Conservation (phyloP, 2,329 filamentous ascomycete species). For the Knufia petricola region DNA sequence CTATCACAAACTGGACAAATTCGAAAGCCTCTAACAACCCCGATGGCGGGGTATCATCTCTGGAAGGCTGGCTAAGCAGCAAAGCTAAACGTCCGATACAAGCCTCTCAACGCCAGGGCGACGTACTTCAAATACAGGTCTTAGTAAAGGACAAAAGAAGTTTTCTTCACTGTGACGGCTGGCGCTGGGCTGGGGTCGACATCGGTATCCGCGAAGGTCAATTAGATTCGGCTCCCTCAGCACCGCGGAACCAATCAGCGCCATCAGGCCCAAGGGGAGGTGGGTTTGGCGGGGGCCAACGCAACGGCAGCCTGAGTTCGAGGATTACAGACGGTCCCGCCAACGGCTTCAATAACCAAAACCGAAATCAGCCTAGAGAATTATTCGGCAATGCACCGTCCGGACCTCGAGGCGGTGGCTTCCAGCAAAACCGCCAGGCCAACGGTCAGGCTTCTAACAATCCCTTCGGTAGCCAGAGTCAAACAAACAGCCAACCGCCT, state of each 20-base stretch:
- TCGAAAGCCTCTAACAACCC: conserved; percentile 59
- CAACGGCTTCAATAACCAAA: background rate
- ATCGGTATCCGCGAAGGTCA: conserved; percentile 44
- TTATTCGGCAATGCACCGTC: conserved; percentile 9
- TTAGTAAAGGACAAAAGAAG: conserved; percentile 17
- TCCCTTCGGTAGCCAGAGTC: conserved; percentile 1
- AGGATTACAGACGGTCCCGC: conserved; percentile 10
- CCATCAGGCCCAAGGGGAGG: background rate
- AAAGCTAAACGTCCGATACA: conserved; percentile 51
- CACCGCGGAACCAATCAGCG: conserved; percentile 12
- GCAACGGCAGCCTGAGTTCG: conserved; percentile 2
- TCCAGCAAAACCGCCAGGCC: conserved; percentile 6
- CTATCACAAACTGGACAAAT: conserved; percentile 52
- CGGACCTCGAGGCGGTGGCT: conserved; percentile 9
- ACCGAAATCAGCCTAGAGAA: conserved; percentile 13
- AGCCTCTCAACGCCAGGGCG: conserved; percentile 25
- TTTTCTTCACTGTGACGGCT: conserved; percentile 55
- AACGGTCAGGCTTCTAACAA: conserved; percentile 5
- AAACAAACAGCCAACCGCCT: background rate
- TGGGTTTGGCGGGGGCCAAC: background rate
- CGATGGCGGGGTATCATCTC: conserved; percentile 56
- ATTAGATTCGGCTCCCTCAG: conserved; percentile 25
- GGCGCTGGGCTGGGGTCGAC: conserved; percentile 55
- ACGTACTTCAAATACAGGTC: conserved; percentile 19
- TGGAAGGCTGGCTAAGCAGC: conserved; percentile 61